phyloP scores from a whole-genome alignment of 306 rosid species.

The Vachellia collinsii region DNA sequence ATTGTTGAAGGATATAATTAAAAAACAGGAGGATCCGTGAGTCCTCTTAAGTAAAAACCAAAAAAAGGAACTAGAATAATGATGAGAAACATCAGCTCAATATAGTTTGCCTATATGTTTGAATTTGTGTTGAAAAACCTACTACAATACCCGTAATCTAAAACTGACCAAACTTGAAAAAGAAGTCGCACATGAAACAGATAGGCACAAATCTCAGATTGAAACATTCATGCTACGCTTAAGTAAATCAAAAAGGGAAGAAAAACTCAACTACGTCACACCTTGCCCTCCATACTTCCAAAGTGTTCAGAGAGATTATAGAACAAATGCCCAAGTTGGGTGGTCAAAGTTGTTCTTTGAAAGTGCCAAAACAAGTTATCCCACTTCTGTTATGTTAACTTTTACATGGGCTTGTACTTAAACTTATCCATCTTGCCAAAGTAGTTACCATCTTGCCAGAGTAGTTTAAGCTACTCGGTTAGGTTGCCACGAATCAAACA shows the following conservation, averaged over 20 bases:
- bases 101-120: background rate
- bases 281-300: background rate
- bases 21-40: background rate
- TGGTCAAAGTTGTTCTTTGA: background rate
- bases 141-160: background rate
- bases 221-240: background rate
- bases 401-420: too few species aligned
- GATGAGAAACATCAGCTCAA: background rate
- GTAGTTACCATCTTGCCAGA: too few species aligned
- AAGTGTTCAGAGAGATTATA: background rate
- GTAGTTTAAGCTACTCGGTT: too few species aligned
- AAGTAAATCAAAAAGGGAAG: background rate
- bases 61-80: background rate
- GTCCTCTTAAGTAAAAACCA: background rate
- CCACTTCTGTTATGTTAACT: background rate
- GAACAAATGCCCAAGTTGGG: background rate
- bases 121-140: background rate
- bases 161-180: too few species aligned
- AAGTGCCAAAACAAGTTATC: background rate
- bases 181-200: too few species aligned
- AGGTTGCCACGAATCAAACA: too few species aligned
- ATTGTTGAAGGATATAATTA: background rate
- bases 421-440: background rate
- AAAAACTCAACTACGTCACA: background rate
- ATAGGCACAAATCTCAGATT: background rate